Base-by-base conservation (phyloP, 768 basidiomycete genomes). In the Mrakia blollopis region DNA sequence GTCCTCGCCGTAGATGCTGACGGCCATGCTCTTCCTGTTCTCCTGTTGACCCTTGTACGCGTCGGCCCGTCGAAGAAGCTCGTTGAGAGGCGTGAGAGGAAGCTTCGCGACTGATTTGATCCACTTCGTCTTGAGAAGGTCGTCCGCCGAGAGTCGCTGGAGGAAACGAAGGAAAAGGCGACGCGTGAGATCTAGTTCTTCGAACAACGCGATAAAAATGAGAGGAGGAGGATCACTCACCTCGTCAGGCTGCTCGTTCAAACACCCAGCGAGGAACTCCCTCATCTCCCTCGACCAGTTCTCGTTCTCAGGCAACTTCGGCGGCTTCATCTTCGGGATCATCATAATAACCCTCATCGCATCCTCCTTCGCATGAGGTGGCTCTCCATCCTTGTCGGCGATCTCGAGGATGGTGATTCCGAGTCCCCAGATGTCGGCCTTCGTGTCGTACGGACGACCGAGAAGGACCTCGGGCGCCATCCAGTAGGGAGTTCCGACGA, bases 381-480 rank as follows among this genome's bases (percentile, higher is more conserved):
- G 97, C 77, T 90, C 90, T n/a, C 97, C 97, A 82, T 93, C 94
- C 80, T 73, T 63, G 77, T 74, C 73, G 8, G 91, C 89, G 90
- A 98, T 96, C 83, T 99, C 97, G 81, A 93, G 94, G 28, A 96
- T 87, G 84, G 95, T 91, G 82, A 99, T 95, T 8, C 97, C 97
- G 76, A 99, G 85, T 81, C 93, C 94, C 97, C 97, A 98, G 61
- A 99, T 93, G 81, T 99, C 97, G 3, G 96, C 97, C 83, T 97
- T 98, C 72, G 92, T 91, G 81, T 99, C 96, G 83, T 99, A 98
- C 61, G 90, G 87, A n/a, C 93, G 89, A 16, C 92, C 90, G 14
- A 88, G 87, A 23, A 96, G 92, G 4, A 98, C 94, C 84, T 99
- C 97, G 0, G 97, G 97, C 0, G 97, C 97, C 97, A 99, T 99